Evolutionary conservation across 2,329 filamentous ascomycete genomes (phyloP), one percentile per base, ranked within the genome.

Genomic region (Westerdykella aurantiaca): DNA sequence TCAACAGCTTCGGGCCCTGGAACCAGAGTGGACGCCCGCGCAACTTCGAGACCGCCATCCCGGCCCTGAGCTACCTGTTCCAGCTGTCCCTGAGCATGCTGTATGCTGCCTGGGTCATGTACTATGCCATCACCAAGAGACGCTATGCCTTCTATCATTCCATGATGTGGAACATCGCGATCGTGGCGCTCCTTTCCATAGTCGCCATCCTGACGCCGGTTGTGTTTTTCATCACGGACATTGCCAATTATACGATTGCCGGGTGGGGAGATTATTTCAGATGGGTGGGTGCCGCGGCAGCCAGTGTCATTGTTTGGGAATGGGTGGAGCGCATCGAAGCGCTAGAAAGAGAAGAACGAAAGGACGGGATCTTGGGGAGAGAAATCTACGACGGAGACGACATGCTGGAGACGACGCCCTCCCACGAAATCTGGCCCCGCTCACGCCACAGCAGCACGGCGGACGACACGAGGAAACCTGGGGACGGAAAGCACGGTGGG

Each of bases 301-400:
- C 90, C 22, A 95, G 88, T 68, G 90, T 95, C n/a, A 87, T 95
- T 17, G 90, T 96, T 2, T 96, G 90, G 90, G 90, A 96, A 67
- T 96, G 90, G 90, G 90, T 96, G 3, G 90, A 96, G 67, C 80
- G 90, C 21, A 96, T 96, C 39, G 90, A 96, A 65, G 88, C 89
- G 0, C 69, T 95, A 48, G 90, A 96, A 70, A 81, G 90, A 53
- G 89, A 95, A 65, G 89, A 95, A 64, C 88, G 90, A 68, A 95
- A 94, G 68, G 89, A 95, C 56, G 90, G 90, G 0, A 94, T 96
- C 43, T 71, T 96, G 1, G 90, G 90, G 3, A 77, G 90, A 50
- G 90, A 96, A 61, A 82, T 96, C 0, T 95, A 95, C 59, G 90
- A 96, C 55, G 90, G 89, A 3, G 90, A 96, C 57, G 90, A 95